phyloP scores from a whole-genome alignment of 208 protist species.

The Trypanosoma scelopori region DNA sequence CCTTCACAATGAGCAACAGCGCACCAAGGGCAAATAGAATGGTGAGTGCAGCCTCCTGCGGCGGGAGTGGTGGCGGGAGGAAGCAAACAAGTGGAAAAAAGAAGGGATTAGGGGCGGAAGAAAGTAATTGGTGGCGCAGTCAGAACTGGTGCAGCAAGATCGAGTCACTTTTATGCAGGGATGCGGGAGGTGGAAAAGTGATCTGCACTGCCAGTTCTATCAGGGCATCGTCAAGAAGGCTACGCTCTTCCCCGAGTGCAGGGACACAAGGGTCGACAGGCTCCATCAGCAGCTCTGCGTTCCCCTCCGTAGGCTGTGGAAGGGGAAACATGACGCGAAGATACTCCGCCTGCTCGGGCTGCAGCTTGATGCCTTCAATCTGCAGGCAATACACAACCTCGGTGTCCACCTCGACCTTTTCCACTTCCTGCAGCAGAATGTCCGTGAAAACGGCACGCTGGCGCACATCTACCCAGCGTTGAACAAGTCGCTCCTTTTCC shows the following conservation, averaged over 20 bases:
- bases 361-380: slow-evolving; percentile 59
- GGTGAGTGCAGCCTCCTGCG: too few species aligned
- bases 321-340: slow-evolving; percentile 56
- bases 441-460: slow-evolving; percentile 71
- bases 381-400: slow-evolving; percentile 69
- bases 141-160: slow-evolving; percentile 13
- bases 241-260: background rate
- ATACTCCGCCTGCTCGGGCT: slow-evolving; percentile 45
- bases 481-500: slow-evolving; percentile 53
- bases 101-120: background rate
- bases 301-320: slow-evolving; percentile 38
- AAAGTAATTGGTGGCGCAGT: slow-evolving; percentile 1
- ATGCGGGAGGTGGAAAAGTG: slow-evolving; percentile 1
- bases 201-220: slow-evolving; percentile 6
- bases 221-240: background rate
- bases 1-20: too few species aligned
- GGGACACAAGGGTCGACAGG: slow-evolving; percentile 22
- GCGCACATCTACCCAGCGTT: slow-evolving; percentile 58
- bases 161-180: slow-evolving; percentile 6
- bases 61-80: too few species aligned
- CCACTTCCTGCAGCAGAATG: slow-evolving; percentile 72
- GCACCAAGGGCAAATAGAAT: too few species aligned
- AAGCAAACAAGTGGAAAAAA: too few species aligned
- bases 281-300: slow-evolving; percentile 56
- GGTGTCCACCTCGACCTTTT: slow-evolving; percentile 60